These are phyloP conservation scores for Lotmaria passim DNA, from an alignment of 208 protist genomes.

Conservation along the genomic window DNA sequence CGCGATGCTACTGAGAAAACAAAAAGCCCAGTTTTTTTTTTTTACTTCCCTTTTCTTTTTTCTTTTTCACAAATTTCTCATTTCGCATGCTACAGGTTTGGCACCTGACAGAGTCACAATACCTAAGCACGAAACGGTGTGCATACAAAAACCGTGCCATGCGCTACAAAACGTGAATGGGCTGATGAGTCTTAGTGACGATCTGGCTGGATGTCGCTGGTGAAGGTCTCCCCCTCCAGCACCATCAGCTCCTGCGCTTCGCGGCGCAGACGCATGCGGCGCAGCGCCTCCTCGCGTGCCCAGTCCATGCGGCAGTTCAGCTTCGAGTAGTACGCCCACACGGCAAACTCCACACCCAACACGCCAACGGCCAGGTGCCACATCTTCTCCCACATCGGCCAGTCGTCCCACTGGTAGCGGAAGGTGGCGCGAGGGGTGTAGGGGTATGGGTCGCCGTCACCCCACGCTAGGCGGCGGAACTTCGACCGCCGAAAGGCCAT, in stretches of 20 bases:
- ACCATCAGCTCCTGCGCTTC: constrained; percentile 92
- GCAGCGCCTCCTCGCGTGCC: constrained; percentile 88
- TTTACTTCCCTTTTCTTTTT: no score
- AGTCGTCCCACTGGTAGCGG: constrained; percentile 92
- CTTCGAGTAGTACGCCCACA: constrained; percentile 89
- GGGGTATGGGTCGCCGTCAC: constrained; percentile 88
- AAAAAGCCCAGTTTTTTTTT: no score
- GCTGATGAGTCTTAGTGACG: constrained; percentile 39
- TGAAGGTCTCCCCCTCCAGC: constrained; percentile 80
- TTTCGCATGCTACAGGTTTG: no score
- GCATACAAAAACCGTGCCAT: no score
- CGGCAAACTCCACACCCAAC: constrained; percentile 67
- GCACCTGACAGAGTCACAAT: no score
- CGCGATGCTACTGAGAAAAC: neutral
- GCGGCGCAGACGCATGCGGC: constrained; percentile 86
- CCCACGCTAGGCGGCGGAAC: constrained; percentile 89
- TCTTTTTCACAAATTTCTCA: no score
- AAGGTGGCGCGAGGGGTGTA: constrained; percentile 91
- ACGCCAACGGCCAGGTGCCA: constrained; percentile 78
- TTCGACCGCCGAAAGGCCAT: constrained; percentile 89
- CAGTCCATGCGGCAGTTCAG: constrained; percentile 87
- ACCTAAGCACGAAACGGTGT: no score
- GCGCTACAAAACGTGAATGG: no score
- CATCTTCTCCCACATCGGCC: constrained; percentile 90
- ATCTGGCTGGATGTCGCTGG: constrained; percentile 82